Evolutionary conservation across 441 rosid species (phyloP).

Genomic region (Corymbia citriodora): DNA sequence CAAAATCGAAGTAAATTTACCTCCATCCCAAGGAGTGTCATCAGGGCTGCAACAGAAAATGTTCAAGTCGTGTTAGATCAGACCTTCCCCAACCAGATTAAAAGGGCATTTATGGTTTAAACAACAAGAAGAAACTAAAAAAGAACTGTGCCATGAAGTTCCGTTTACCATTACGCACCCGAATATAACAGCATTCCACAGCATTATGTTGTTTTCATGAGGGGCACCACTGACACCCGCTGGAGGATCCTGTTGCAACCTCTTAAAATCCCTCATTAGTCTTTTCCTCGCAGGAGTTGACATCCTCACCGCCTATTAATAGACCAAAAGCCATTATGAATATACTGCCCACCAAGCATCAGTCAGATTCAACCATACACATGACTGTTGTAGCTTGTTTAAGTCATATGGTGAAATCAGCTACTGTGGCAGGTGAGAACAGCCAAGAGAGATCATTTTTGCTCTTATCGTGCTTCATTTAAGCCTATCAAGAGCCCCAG

Average conservation of each 20-base stretch:
- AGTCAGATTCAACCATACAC: neutral
- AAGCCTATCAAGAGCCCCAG: neutral
- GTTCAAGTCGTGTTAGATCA: neutral
- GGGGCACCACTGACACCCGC: slow-evolving; percentile 65
- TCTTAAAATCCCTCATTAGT: slow-evolving; percentile 72
- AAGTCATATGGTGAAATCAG: neutral
- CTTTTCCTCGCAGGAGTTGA: slow-evolving; percentile 63
- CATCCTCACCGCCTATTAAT: slow-evolving; percentile 17
- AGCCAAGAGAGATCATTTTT: neutral
- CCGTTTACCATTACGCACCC: slow-evolving; percentile 24
- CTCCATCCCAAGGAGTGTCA: slow-evolving; percentile 70
- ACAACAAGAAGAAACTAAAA: neutral
- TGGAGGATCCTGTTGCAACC: slow-evolving; percentile 71
- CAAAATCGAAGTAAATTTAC: slow-evolving; percentile 11
- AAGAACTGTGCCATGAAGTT: neutral
- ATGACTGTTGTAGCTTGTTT: neutral
- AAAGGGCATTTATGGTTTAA: neutral
- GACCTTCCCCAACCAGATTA: neutral
- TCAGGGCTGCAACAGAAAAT: slow-evolving; percentile 33
- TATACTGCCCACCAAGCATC: neutral
- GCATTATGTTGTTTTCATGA: slow-evolving; percentile 59
- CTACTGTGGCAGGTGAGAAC: neutral
- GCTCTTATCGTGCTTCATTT: neutral
- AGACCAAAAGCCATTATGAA: neutral
- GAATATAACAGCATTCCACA: slow-evolving; percentile 66